Evolutionary conservation across 345 rosid species (phyloP).

Genomic region (Corchorus olitorius): DNA sequence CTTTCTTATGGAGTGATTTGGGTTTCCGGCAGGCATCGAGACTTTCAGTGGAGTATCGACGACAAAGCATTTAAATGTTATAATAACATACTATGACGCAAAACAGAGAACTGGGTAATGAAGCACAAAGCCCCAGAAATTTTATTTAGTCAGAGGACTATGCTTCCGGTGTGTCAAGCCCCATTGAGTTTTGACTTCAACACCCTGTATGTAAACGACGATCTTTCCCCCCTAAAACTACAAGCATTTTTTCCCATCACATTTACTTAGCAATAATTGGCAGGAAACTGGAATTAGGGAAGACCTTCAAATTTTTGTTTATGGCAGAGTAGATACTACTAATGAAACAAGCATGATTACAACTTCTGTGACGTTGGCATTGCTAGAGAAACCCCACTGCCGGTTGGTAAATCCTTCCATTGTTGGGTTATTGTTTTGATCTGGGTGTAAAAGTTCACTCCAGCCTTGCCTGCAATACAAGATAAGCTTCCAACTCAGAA

Average conservation of each 20-base stretch:
- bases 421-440: constrained; percentile 94
- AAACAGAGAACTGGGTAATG: background rate
- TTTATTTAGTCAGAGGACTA: background rate
- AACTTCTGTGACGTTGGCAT: constrained; percentile 95
- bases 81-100: no score
- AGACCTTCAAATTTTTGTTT: background rate
- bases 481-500: constrained; percentile 7
- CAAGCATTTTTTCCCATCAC: background rate
- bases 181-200: background rate
- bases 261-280: background rate
- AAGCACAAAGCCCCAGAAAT: background rate
- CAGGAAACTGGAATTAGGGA: background rate
- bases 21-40: background rate
- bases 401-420: constrained; percentile 86
- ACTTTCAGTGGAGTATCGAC: background rate
- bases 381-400: constrained; percentile 79
- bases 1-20: background rate
- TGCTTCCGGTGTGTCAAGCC: background rate
- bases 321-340: background rate
- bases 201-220: background rate
- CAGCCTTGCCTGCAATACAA: constrained; percentile 79
- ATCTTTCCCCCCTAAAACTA: background rate
- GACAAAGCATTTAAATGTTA: background rate
- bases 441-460: constrained; percentile 90
- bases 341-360: constrained; percentile 15